Conservation (phyloP, 805 yeast species). For the Candida yuanshanica region DNA sequence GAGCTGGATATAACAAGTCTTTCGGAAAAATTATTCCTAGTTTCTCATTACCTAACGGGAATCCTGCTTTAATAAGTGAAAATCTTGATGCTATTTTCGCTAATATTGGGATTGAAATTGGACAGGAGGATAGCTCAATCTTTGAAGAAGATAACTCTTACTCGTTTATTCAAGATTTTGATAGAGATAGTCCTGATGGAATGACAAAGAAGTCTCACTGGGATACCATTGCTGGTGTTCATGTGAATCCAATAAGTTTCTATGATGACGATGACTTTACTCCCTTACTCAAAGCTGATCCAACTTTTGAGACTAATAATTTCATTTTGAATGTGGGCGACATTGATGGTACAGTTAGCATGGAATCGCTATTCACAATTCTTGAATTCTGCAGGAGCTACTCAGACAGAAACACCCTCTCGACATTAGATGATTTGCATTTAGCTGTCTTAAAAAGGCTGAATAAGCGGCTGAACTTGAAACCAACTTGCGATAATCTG, state of each 20-base stretch:
- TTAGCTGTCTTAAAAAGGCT: constrained; percentile 46
- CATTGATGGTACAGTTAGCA: constrained; percentile 41
- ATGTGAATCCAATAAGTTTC: constrained; percentile 9
- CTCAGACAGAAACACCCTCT: constrained; percentile 29
- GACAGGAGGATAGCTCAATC: background rate
- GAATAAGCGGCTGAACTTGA: constrained; percentile 26
- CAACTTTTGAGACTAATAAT: constrained; percentile 46
- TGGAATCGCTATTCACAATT: constrained; percentile 35
- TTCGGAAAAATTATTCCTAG: constrained; percentile 54
- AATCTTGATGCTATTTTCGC: constrained; percentile 33
- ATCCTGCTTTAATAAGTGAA: constrained; percentile 50
- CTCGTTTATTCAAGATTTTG: constrained; percentile 16
- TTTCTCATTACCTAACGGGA: constrained; percentile 55
- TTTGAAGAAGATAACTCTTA: background rate
- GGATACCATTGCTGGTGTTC: constrained; percentile 16
- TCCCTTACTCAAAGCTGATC: constrained; percentile 25
- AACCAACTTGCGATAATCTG: constrained; percentile 34
- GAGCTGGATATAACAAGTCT: constrained; percentile 43
- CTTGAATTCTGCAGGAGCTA: constrained; percentile 30
- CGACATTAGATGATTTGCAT: constrained; percentile 62
- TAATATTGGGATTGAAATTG: constrained; percentile 12
- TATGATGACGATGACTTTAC: constrained; percentile 17
- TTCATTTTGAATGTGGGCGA: constrained; percentile 50
- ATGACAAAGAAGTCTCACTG: constrained; percentile 3
- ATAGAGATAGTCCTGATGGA: background rate